Base-by-base conservation (phyloP, 1,139 yeast genomes). In the Kodamaea fungicola region DNA sequence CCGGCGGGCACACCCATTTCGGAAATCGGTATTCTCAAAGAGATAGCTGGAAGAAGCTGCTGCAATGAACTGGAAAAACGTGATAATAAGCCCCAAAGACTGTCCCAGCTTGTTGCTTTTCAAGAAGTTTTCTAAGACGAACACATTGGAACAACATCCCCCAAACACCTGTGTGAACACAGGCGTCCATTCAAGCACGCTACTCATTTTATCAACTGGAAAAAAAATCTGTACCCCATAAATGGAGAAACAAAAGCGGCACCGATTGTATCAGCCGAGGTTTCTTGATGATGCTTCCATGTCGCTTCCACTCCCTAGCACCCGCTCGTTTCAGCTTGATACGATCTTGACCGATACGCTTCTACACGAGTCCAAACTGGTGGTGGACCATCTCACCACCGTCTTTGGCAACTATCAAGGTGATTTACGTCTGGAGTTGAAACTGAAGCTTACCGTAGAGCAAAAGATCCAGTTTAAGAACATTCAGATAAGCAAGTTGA, bases 121-220 rank as follows among this genome's bases (percentile, higher is more conserved):
- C 6, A 81, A 60, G 13, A 83, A 62, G 30, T 67, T 58, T 52
- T 84, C 92, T 33, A 84, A 59, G 1, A 83, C 68, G 44, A 77
- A 67, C 25, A 82, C 90, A 55, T 82, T 83, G 22, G 78, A 64
- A 50, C 92, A 83, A 51, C 92, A 84, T 2, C 92, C 89, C 0
- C 87, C 85, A 51, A 82, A 78, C 13, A 82, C 77, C 34, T 76
- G 67, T 6, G 52, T 54, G 12, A 62, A 13, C 10, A 47, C 34
- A 35, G 42, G 40, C 9, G 33, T 21, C 40, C 40, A 40, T 19
- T 40, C 40, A 12, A 31, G 33, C 7, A 38, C n/a, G 12, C 29
- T 10, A 12, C 29, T 10, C 29, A 12, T 12, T 7, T 10, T 24
- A 16, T 16, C 19, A 16, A 16, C 19, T 16, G 19, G 19, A 16